phyloP scores from a whole-genome alignment of 768 basidiomycete genomes.

The Tylopilus vinaceipallidus region DNA sequence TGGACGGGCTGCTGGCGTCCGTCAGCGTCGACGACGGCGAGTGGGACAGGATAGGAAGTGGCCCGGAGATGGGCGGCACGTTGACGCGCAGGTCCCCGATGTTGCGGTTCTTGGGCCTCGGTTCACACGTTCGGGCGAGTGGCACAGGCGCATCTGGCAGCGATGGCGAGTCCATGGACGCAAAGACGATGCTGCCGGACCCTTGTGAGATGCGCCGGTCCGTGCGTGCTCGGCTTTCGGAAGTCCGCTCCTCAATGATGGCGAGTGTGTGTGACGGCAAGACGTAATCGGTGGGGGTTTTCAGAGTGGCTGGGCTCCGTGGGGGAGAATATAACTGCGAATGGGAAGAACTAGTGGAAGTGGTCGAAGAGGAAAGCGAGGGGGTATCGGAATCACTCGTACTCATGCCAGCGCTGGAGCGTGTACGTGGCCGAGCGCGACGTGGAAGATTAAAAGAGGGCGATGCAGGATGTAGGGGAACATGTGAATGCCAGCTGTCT shows the following conservation, averaged over 20 bases:
- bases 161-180: conserved; percentile 13
- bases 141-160: conserved; percentile 22
- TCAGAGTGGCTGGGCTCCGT: conserved; percentile 31
- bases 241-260: conserved; percentile 39
- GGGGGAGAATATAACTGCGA: conserved; percentile 35
- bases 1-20: conserved; percentile 3
- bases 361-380: conserved; percentile 43
- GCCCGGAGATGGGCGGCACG: conserved; percentile 19
- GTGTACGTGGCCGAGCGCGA: conserved; percentile 28
- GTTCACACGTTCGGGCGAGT: conserved; percentile 1
- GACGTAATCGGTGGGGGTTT: conserved; percentile 33
- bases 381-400: conserved; percentile 45
- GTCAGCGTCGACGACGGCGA: conserved; percentile 16
- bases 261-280: conserved; percentile 27
- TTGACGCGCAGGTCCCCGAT: conserved; percentile 31
- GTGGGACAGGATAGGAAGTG: conserved; percentile 16
- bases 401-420: conserved; percentile 29
- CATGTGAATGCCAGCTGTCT: conserved; percentile 25
- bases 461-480: conserved; percentile 18
- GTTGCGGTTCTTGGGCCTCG: conserved; percentile 28
- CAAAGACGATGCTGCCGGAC: conserved; percentile 25
- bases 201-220: conserved; percentile 14
- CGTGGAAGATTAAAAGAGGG: conserved; percentile 35
- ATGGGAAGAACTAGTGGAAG: conserved; percentile 37
- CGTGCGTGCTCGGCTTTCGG: conserved; percentile 17